phyloP scores from a whole-genome alignment of 768 basidiomycete species.

The Sporobolomyces pararoseus region DNA sequence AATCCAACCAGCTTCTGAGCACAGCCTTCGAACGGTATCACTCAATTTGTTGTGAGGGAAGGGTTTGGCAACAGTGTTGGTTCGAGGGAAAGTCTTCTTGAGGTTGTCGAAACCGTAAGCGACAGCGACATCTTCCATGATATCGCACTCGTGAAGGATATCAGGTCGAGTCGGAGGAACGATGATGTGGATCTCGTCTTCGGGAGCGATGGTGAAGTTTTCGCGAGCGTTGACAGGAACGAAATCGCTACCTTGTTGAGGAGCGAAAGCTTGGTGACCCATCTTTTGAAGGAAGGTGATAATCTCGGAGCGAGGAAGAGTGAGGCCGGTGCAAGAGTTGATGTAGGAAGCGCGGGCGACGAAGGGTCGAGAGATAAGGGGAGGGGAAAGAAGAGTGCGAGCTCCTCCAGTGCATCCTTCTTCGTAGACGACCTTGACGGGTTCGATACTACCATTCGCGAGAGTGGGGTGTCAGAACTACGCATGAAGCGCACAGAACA shows the following conservation, averaged over 20 bases:
- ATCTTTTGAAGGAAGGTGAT: slow-evolving; percentile 73
- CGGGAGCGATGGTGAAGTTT: slow-evolving; percentile 24
- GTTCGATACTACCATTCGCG: slow-evolving; percentile 68
- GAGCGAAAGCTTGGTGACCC: slow-evolving; percentile 64
- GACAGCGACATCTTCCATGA: slow-evolving; percentile 97
- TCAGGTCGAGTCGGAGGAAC: slow-evolving; percentile 96
- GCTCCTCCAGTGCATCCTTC: slow-evolving; percentile 60
- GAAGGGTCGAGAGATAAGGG: slow-evolving; percentile 68
- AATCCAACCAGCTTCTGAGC: slow-evolving; percentile 92
- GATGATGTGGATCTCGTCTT: slow-evolving; percentile 68
- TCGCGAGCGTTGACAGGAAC: slow-evolving; percentile 29
- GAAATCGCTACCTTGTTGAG: slow-evolving; percentile 53
- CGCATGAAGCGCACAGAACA: not conserved
- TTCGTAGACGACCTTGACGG: slow-evolving; percentile 74
- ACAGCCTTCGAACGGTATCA: slow-evolving; percentile 82
- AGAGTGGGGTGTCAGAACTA: not conserved
- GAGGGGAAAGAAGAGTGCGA: slow-evolving; percentile 68
- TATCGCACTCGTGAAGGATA: slow-evolving; percentile 94
- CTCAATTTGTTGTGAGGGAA: slow-evolving; percentile 81
- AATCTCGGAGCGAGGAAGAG: slow-evolving; percentile 63
- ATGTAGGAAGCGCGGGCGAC: slow-evolving; percentile 81
- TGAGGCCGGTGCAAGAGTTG: slow-evolving; percentile 89
- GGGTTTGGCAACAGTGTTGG: slow-evolving; percentile 91
- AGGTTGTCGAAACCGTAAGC: slow-evolving; percentile 98
- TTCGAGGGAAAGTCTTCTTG: slow-evolving; percentile 82